A percentile compares a stretch with the other conserved stretches of the same genome.
phyloP scores from a whole-genome alignment of 2,329 filamentous ascomycete species.

The Penicillium capsulatum region DNA sequence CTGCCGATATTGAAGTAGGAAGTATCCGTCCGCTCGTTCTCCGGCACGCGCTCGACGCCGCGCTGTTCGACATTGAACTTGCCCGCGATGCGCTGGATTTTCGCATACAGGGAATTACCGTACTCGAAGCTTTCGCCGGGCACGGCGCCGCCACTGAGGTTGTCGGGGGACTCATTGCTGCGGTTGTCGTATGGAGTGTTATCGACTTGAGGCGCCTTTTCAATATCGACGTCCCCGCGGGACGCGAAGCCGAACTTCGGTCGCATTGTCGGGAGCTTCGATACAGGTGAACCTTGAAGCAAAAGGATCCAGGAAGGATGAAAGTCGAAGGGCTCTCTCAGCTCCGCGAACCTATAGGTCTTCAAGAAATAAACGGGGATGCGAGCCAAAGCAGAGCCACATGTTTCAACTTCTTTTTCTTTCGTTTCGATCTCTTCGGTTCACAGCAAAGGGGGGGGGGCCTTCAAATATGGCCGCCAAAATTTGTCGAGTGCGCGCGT shows the following conservation, averaged over 20 bases:
- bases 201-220: slow-evolving; percentile 32
- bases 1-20: slow-evolving; percentile 65
- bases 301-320: background rate
- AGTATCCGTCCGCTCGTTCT: slow-evolving; percentile 62
- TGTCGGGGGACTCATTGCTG: slow-evolving; percentile 26
- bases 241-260: slow-evolving; percentile 19
- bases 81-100: slow-evolving; percentile 59
- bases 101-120: slow-evolving; percentile 55
- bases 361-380: slow-evolving; percentile 11
- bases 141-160: slow-evolving; percentile 43
- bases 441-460: slow-evolving; percentile 12
- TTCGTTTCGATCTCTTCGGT: slow-evolving; percentile 17
- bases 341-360: slow-evolving; percentile 17
- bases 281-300: background rate
- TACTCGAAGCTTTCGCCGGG: slow-evolving; percentile 57
- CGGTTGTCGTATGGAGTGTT: slow-evolving; percentile 31
- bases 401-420: slow-evolving; percentile 21
- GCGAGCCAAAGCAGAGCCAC: slow-evolving; percentile 11
- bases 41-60: slow-evolving; percentile 70
- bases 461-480: slow-evolving; percentile 18
- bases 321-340: slow-evolving; percentile 15
- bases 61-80: slow-evolving; percentile 67
- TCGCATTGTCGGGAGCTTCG: slow-evolving; percentile 10
- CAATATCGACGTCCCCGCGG: slow-evolving; percentile 27
- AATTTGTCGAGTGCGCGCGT: slow-evolving; percentile 16